Evolutionary conservation across 169 alveolate genomes (phyloP).

Genomic region (Babesia ovata): DNA sequence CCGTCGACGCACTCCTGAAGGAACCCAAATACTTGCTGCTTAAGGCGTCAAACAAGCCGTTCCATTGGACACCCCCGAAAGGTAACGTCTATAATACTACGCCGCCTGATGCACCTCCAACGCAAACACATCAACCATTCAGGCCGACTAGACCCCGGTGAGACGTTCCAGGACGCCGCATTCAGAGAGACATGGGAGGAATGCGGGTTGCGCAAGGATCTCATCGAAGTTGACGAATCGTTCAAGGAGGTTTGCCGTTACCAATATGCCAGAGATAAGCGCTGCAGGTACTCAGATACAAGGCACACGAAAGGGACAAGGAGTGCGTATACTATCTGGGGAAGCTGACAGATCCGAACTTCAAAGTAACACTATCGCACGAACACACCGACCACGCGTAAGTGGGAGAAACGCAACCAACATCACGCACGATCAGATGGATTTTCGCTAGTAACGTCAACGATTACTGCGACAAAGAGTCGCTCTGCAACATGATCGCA

Average conservation of each 20-base stretch:
- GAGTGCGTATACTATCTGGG: slow-evolving; percentile 75
- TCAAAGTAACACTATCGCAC: slow-evolving; percentile 66
- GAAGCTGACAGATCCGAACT: slow-evolving; percentile 55
- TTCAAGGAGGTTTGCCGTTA: slow-evolving; percentile 59
- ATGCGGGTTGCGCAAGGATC: slow-evolving; percentile 65
- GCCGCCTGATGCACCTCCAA: not conserved
- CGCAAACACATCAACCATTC: not conserved
- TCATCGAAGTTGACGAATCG: slow-evolving; percentile 55
- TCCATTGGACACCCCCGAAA: slow-evolving; percentile 82
- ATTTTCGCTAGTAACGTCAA: slow-evolving; percentile 32
- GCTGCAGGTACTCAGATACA: slow-evolving; percentile 62
- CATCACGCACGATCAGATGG: slow-evolving; percentile 39
- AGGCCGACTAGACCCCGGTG: slow-evolving; percentile 73
- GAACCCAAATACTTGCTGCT: slow-evolving; percentile 68
- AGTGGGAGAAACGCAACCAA: not conserved
- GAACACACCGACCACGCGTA: slow-evolving; percentile 78
- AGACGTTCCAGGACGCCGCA: slow-evolving; percentile 72
- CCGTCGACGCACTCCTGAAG: not conserved
- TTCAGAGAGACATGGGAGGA: slow-evolving; percentile 77
- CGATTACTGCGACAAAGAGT: slow-evolving; percentile 59
- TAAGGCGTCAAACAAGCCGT: slow-evolving; percentile 72
- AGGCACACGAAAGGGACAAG: slow-evolving; percentile 68
- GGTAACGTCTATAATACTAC: slow-evolving; percentile 40
- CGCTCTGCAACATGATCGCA: slow-evolving; percentile 44
- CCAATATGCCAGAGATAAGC: not conserved